Conservation (phyloP, 1,284 basidiomycete species). For the Baeospora myosura region DNA sequence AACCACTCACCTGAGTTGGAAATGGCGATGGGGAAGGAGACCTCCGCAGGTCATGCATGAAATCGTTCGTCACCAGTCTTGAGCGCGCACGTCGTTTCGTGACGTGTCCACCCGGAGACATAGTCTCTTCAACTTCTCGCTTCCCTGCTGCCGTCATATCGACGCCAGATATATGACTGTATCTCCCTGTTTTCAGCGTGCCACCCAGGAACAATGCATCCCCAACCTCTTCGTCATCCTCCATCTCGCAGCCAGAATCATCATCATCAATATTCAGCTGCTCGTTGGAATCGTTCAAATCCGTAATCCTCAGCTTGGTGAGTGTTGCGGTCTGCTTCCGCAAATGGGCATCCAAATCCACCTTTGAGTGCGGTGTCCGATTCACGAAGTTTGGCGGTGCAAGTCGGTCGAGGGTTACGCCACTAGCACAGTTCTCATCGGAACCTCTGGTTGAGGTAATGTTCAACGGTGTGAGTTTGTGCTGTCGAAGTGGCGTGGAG, state of each 20-base stretch:
- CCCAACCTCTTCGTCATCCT: slow-evolving; percentile 26
- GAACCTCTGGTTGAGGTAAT: slow-evolving; percentile 33
- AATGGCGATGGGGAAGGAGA: slow-evolving; percentile 27
- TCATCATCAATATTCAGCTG: slow-evolving; percentile 20
- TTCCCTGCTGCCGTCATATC: slow-evolving; percentile 27
- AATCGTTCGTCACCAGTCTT: slow-evolving; percentile 58
- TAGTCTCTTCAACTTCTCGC: slow-evolving; percentile 50
- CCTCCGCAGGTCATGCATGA: slow-evolving; percentile 43
- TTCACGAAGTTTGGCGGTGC: slow-evolving; percentile 53
- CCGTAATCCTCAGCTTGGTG: slow-evolving; percentile 54
- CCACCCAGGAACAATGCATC: slow-evolving; percentile 27
- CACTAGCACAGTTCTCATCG: slow-evolving; percentile 16
- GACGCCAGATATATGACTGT: slow-evolving; percentile 20
- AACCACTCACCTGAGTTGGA: slow-evolving; percentile 33
- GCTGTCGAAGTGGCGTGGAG: slow-evolving; percentile 39
- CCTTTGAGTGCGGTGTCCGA: slow-evolving; percentile 50
- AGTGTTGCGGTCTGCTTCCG: slow-evolving; percentile 59
- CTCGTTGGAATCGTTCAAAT: slow-evolving; percentile 38
- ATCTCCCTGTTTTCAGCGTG: slow-evolving; percentile 18
- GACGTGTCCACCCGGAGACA: slow-evolving; percentile 68
- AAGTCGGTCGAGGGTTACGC: slow-evolving; percentile 48
- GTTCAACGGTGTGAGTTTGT: slow-evolving; percentile 40
- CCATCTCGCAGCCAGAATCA: slow-evolving; percentile 44
- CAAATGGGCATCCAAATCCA: slow-evolving; percentile 57
- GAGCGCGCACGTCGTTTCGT: slow-evolving; percentile 64